Percentiles rank a stretch among this genome's conserved stretches.
phyloP scores from a whole-genome alignment of 805 yeast genomes.

The Lipomyces starkeyi region DNA sequence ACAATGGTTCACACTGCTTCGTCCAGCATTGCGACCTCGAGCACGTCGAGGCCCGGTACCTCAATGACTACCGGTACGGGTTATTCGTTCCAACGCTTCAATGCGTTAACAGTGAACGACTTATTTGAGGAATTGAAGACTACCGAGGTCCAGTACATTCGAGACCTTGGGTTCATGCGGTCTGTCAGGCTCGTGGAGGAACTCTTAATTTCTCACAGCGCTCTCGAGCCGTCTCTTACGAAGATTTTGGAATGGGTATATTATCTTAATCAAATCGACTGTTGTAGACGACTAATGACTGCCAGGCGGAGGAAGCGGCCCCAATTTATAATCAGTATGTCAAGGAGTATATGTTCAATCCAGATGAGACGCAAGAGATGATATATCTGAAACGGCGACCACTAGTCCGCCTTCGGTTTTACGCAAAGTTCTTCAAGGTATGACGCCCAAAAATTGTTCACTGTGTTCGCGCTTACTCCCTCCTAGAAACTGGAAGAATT shows the following conservation, averaged over 20 bases:
- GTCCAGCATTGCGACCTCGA: conserved; percentile 10
- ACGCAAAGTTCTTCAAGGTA: conserved; percentile 40
- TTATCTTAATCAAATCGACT: not conserved
- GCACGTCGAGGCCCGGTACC: conserved; percentile 6
- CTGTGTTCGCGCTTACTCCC: not conserved
- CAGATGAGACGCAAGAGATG: conserved; percentile 35
- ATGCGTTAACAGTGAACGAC: conserved; percentile 37
- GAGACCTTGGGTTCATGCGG: conserved; percentile 25
- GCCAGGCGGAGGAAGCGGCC: conserved; percentile 36
- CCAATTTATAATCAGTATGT: conserved; percentile 37
- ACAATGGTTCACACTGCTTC: conserved; percentile 12
- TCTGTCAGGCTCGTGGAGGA: conserved; percentile 28
- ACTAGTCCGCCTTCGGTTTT: conserved; percentile 40
- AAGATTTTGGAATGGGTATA: conserved; percentile 30
- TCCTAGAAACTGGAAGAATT: conserved; percentile 36
- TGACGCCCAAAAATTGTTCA: not conserved
- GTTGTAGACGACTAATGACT: not conserved
- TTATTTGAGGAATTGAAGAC: conserved; percentile 27
- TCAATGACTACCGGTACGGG: not conserved
- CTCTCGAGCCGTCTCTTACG: conserved; percentile 26
- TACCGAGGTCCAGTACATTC: conserved; percentile 29
- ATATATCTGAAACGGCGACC: conserved; percentile 39
- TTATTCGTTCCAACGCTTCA: conserved; percentile 5
- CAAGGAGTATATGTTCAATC: conserved; percentile 29
- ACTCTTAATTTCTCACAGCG: conserved; percentile 25